Evolutionary conservation across 331 rosid genomes (phyloP).

Genomic region (Acacia pycnantha): DNA sequence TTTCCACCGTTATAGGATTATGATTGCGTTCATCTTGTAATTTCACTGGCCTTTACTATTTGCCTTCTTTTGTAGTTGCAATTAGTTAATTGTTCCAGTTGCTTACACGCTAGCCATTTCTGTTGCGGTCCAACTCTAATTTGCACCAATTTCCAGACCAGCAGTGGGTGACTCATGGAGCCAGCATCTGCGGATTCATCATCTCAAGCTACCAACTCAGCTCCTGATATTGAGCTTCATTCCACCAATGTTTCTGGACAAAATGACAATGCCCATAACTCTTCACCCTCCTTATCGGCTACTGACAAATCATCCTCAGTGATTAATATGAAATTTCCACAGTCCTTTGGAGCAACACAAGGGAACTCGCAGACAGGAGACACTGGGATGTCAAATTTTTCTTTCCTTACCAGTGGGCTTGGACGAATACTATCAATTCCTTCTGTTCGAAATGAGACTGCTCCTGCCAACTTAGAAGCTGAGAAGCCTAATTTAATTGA

Average conservation of each 20-base stretch:
- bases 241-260: conserved; percentile 35
- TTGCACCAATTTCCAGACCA: conserved; percentile 3
- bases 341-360: conserved; percentile 39
- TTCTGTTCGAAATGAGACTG: conserved; percentile 31
- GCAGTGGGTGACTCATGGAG: conserved; percentile 42
- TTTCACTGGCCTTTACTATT: not conserved
- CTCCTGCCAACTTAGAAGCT: conserved; percentile 24
- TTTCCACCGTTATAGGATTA: not conserved
- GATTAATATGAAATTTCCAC: conserved; percentile 40
- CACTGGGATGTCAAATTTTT: conserved; percentile 47
- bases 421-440: conserved; percentile 47
- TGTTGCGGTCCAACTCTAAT: not conserved
- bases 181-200: conserved; percentile 32
- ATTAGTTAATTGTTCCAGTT: not conserved
- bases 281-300: conserved; percentile 29
- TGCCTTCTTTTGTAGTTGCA: not conserved
- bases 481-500: conserved; percentile 58
- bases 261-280: conserved; percentile 31
- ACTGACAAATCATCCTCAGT: conserved; percentile 59
- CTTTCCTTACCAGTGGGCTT: conserved; percentile 57
- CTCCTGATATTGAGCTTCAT: conserved; percentile 35
- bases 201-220: conserved; percentile 38
- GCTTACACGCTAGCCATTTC: not conserved
- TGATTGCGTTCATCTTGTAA: not conserved
- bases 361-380: conserved; percentile 39